Evolutionary conservation across 2,329 filamentous ascomycete species (phyloP).

Genomic region (Stachybotrys chartarum): DNA sequence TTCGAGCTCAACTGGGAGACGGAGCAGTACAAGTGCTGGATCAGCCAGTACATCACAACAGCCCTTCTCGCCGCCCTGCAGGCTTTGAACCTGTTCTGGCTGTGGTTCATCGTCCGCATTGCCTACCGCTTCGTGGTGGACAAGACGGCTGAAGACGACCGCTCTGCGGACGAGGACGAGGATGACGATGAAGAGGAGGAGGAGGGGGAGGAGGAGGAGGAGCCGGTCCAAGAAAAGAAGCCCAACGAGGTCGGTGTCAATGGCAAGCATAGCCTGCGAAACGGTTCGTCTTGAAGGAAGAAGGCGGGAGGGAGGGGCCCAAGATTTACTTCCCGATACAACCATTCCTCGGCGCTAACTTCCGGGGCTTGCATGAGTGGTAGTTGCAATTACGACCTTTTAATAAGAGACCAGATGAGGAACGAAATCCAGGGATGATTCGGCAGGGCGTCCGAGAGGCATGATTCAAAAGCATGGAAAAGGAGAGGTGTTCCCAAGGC

Average conservation of each 20-base stretch:
- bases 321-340: background rate
- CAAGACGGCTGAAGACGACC: conserved; percentile 59
- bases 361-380: background rate
- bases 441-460: too few relatives aligned
- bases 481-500: too few relatives aligned
- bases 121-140: conserved; percentile 62
- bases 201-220: conserved; percentile 16
- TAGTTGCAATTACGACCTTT: too few relatives aligned
- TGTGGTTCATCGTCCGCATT: conserved; percentile 70
- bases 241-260: background rate
- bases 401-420: too few relatives aligned
- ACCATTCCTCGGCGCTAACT: background rate
- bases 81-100: conserved; percentile 74
- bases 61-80: conserved; percentile 60
- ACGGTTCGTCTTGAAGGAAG: background rate
- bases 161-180: conserved; percentile 62
- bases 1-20: conserved; percentile 71
- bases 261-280: background rate
- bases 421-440: too few relatives aligned
- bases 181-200: conserved; percentile 40
- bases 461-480: too few relatives aligned
- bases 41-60: conserved; percentile 62
- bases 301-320: background rate
- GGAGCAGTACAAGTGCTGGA: conserved; percentile 68
- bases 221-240: conserved; percentile 6